Evolutionary conservation across 2,329 filamentous ascomycete genomes (phyloP).

Genomic region (Rutstroemia sp.): DNA sequence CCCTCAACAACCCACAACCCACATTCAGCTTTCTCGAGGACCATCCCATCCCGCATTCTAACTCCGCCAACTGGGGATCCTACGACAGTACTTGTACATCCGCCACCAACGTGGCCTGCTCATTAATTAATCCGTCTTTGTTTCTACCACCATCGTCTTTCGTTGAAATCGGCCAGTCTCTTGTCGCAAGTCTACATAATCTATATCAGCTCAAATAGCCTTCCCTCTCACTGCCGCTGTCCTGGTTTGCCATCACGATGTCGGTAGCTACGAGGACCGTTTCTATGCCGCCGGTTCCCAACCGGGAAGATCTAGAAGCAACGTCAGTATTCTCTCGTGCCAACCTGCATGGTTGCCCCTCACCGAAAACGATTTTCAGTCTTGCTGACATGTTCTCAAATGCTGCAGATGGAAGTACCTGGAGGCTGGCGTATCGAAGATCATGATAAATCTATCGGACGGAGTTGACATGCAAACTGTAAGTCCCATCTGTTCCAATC

Average conservation of each 20-base stretch:
- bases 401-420: slow-evolving; percentile 74
- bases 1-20: not conserved
- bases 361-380: not conserved
- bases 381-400: not conserved
- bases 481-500: slow-evolving; percentile 28
- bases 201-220: not conserved
- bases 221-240: not conserved
- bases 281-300: slow-evolving; percentile 49
- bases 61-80: no score
- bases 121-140: no score
- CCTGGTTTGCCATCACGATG: slow-evolving; percentile 10
- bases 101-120: no score
- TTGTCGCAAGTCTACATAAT: not conserved
- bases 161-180: not conserved
- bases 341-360: not conserved
- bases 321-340: slow-evolving; percentile 41
- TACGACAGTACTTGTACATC: no score
- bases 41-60: no score
- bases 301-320: slow-evolving; percentile 54
- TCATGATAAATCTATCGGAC: slow-evolving; percentile 87
- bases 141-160: not conserved
- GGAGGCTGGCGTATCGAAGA: slow-evolving; percentile 78
- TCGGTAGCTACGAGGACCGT: slow-evolving; percentile 14
- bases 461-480: slow-evolving; percentile 90
- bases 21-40: not conserved